Percentiles rank a stretch among this genome's conserved stretches.
Conservation (phyloP, 2,329 filamentous ascomycete genomes). For the Curvularia spicifera region DNA sequence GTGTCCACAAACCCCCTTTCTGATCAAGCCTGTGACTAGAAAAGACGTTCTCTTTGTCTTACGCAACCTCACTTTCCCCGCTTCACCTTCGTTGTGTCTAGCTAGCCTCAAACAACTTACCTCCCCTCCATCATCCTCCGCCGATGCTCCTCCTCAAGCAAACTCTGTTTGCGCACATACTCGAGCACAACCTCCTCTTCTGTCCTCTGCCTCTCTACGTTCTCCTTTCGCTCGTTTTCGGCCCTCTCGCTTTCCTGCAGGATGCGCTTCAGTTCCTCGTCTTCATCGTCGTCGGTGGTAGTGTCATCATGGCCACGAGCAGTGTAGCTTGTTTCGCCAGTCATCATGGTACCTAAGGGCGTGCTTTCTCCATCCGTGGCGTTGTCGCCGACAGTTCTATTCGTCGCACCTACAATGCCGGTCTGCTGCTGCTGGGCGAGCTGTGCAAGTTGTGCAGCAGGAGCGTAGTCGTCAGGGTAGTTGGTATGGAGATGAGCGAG, state of each 20-base stretch:
- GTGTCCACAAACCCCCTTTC: not conserved
- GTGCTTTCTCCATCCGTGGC: not conserved
- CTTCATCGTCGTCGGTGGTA: slow-evolving; percentile 25
- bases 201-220: slow-evolving; percentile 52
- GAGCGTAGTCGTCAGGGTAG: slow-evolving; percentile 26
- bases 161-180: slow-evolving; percentile 77
- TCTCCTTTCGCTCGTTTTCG: slow-evolving; percentile 51
- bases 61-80: not conserved
- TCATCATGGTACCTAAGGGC: not conserved
- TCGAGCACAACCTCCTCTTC: slow-evolving; percentile 79
- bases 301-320: not conserved
- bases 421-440: slow-evolving; percentile 13
- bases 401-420: slow-evolving; percentile 17
- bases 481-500: slow-evolving; percentile 36
- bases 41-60: not conserved
- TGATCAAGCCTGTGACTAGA: not conserved
- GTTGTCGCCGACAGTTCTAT: slow-evolving; percentile 11
- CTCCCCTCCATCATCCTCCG: slow-evolving; percentile 19
- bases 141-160: slow-evolving; percentile 63
- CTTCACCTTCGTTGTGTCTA: no score
- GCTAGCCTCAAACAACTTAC: not conserved
- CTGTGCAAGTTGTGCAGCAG: slow-evolving; percentile 7
- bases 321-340: not conserved
- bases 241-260: slow-evolving; percentile 37
- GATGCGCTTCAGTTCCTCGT: slow-evolving; percentile 36